Percentiles rank a stretch among this genome's conserved stretches.
phyloP scores from a whole-genome alignment of 768 basidiomycete genomes.

The Lactifluus volemus region DNA sequence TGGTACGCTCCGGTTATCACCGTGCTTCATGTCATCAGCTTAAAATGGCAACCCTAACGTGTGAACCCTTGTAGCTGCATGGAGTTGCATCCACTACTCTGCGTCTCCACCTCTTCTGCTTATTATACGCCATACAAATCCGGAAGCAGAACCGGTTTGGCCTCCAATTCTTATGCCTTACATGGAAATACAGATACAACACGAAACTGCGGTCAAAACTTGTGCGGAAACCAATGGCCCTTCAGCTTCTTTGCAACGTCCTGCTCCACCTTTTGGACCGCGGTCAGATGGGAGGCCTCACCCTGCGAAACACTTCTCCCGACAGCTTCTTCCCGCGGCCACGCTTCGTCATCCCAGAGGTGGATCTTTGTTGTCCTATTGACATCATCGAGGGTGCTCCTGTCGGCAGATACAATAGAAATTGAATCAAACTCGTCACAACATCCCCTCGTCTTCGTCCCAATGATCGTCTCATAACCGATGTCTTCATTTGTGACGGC shows the following conservation, averaged over 20 bases:
- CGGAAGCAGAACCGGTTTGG: not conserved
- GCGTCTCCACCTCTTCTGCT: not conserved
- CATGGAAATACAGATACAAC: not conserved
- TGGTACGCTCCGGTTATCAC: not conserved
- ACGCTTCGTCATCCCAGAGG: constrained; percentile 4
- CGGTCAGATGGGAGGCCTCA: constrained; percentile 9
- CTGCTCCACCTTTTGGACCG: constrained; percentile 41
- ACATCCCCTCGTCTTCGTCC: not conserved
- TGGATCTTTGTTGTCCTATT: not conserved
- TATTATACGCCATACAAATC: not conserved
- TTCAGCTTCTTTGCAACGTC: constrained; percentile 51
- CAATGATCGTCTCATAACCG: not conserved
- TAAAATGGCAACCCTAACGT: not conserved
- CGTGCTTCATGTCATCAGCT: constrained; percentile 7
- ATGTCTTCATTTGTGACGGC: not conserved
- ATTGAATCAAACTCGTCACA: not conserved
- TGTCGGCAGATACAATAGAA: not conserved
- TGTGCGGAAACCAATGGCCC: constrained; percentile 61
- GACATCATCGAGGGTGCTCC: not conserved
- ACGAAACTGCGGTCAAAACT: constrained; percentile 30
- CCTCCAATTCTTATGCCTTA: not conserved
- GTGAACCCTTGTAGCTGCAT: not conserved
- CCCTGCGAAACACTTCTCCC: not conserved
- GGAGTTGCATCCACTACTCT: not conserved
- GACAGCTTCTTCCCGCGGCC: constrained; percentile 1